Conservation (phyloP, 1,284 basidiomycete species). For the Ceratobasidium theobromae region DNA sequence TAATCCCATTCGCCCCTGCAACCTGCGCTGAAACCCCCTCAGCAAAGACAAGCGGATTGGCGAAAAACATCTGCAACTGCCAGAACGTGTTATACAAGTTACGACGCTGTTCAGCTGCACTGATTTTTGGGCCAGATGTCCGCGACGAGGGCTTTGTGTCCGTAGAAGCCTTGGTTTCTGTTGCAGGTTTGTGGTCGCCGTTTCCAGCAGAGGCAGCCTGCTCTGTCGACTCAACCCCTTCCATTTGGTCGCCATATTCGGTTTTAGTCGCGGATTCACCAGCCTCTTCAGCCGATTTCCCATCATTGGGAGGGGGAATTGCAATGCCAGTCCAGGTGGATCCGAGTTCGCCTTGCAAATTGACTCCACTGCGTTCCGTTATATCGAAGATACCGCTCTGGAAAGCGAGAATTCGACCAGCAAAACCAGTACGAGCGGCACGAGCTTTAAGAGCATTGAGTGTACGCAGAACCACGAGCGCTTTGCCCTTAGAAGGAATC, state of each 20-base stretch:
- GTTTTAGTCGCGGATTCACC: not conserved
- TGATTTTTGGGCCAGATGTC: conserved; percentile 39
- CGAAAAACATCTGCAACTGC: conserved; percentile 73
- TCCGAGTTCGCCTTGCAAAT: conserved; percentile 81
- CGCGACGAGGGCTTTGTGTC: not conserved
- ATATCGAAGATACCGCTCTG: conserved; percentile 83
- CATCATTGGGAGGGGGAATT: conserved; percentile 36
- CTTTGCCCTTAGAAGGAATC: conserved; percentile 83
- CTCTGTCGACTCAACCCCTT: conserved; percentile 35
- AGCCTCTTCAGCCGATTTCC: not conserved
- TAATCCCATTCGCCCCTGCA: not conserved
- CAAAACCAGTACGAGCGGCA: conserved; percentile 84
- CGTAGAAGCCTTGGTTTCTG: conserved; percentile 16
- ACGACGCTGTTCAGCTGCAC: conserved; percentile 61
- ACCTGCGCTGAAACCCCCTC: conserved; percentile 13
- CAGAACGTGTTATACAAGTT: conserved; percentile 82
- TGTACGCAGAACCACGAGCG: conserved; percentile 77
- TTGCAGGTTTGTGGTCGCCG: conserved; percentile 38
- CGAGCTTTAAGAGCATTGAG: conserved; percentile 85
- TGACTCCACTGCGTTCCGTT: conserved; percentile 87
- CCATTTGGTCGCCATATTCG: conserved; percentile 35
- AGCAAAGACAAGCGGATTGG: conserved; percentile 49
- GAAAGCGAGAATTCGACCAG: conserved; percentile 84
- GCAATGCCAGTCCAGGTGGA: conserved; percentile 71
- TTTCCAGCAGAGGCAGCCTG: not conserved